These are phyloP conservation scores for Vigna nakashimae DNA, from an alignment of 306 rosid species.

Conservation along the genomic window DNA sequence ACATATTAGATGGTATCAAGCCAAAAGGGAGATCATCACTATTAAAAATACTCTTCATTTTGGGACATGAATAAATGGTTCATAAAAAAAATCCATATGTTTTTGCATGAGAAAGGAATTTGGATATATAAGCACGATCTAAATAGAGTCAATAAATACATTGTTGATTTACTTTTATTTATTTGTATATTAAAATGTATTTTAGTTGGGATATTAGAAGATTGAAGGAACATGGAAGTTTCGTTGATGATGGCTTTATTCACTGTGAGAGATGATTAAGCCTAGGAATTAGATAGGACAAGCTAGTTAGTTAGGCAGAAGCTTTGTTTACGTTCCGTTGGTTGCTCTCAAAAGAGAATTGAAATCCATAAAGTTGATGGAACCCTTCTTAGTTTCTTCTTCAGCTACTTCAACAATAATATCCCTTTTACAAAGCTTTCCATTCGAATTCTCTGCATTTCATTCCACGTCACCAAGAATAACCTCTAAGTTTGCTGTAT, in stretches of 20 bases:
- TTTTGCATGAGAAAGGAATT: too few species aligned
- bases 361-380: slow-evolving; percentile 45
- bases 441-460: neutral
- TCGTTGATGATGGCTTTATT: slow-evolving; percentile 42
- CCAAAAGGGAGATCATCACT: too few species aligned
- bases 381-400: slow-evolving; percentile 36
- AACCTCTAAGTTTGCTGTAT: neutral
- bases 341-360: slow-evolving; percentile 18
- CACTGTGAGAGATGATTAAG: slow-evolving; percentile 35
- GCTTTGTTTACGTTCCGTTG: slow-evolving; percentile 31
- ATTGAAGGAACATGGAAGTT: slow-evolving; percentile 16
- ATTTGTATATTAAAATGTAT: neutral
- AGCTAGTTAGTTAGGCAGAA: slow-evolving; percentile 34
- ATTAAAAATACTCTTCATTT: too few species aligned
- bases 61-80: too few species aligned
- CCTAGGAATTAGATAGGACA: slow-evolving; percentile 22
- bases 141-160: too few species aligned
- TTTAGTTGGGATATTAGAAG: slow-evolving; percentile 3
- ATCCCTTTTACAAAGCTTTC: neutral
- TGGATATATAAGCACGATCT: too few species aligned
- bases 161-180: neutral
- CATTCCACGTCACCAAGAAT: neutral
- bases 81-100: too few species aligned
- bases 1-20: too few species aligned
- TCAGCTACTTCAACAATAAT: slow-evolving; percentile 13